Evolutionary conservation across 495 filamentous ascomycete species (phyloP).

Genomic region (Tuber brumale): DNA sequence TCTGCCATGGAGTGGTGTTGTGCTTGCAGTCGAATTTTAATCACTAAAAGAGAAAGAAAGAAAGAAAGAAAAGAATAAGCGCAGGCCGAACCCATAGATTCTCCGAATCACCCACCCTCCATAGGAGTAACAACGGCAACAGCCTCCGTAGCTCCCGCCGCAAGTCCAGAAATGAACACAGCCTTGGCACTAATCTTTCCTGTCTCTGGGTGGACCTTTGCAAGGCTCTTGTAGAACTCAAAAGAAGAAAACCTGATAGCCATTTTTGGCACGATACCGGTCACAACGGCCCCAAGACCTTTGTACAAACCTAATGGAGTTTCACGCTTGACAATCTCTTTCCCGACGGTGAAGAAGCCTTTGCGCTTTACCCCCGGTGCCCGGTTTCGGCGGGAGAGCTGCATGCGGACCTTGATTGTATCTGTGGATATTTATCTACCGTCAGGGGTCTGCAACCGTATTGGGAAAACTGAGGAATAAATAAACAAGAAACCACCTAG

Average conservation of each 20-base stretch:
- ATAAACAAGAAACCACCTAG: slow-evolving; percentile 55
- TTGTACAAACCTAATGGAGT: slow-evolving; percentile 92
- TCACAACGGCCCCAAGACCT: slow-evolving; percentile 89
- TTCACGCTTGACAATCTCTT: slow-evolving; percentile 80
- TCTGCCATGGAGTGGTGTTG: slow-evolving; percentile 70
- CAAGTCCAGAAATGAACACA: slow-evolving; percentile 84
- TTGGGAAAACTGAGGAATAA: slow-evolving; percentile 1
- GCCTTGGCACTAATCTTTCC: slow-evolving; percentile 62
- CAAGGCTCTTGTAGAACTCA: slow-evolving; percentile 74
- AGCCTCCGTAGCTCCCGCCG: slow-evolving; percentile 91
- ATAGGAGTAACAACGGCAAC: slow-evolving; percentile 94
- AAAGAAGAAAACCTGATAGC: slow-evolving; percentile 98
- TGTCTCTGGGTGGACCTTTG: slow-evolving; percentile 47
- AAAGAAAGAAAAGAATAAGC: neutral
- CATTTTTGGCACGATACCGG: slow-evolving; percentile 99
- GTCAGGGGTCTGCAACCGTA: neutral
- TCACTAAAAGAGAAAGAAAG: too few species aligned
- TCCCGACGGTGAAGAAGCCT: slow-evolving; percentile 80
- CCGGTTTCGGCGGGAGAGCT: slow-evolving; percentile 79
- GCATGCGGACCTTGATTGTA: slow-evolving; percentile 86
- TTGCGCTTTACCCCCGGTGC: slow-evolving; percentile 77
- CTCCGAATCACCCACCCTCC: slow-evolving; percentile 49
- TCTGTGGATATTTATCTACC: slow-evolving; percentile 8
- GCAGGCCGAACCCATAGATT: neutral
- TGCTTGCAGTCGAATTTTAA: slow-evolving; percentile 96